Base-by-base conservation (phyloP, 495 filamentous ascomycete species). In the Penicillium antarcticum region DNA sequence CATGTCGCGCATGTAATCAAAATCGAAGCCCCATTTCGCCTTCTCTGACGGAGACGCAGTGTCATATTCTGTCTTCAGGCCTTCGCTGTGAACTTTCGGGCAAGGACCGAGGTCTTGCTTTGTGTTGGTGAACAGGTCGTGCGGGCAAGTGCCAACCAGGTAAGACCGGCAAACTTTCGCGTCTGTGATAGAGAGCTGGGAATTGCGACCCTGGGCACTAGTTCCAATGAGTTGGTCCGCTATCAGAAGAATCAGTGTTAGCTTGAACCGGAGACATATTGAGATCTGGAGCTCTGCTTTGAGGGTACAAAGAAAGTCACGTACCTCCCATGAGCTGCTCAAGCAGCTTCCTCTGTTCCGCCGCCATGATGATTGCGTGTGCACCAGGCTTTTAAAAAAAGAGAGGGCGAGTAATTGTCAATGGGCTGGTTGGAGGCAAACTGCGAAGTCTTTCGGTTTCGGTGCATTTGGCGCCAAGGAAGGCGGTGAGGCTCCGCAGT, bases 61-160 rank as follows among this genome's bases (percentile, higher is more conserved):
- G 55, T 94, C 87, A 71, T 95, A 97, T 64, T 97, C 91, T 33
- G 81, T 75, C 67, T 95, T 96, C 47, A 96, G 80, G 21, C 84
- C 81, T 67, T 96, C 92, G 48, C 82, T 88, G 71, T 99, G 94
- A 36, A 92, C 83, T 70, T 94, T 94, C 31, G 90, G 83, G 61
- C 94, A 99, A 0, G 84, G 84, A 16, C 94, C 94, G 26, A 97
- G 80, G 67, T 99, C 94, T 80, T 96, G 90, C 73, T 96, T 97
- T 35, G 94, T 99, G 75, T 99, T 99, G 53, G 92, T 97, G 82
- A 99, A 99, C 65, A 97, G 91, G 74, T 99, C 94, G 76, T 97
- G 92, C 5, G 94, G 94, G 67, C 94, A 99, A 35, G 88, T 95
- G 57, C 94, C 94, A 53, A 83, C 90, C 44, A 99, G 81, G 72